Percentiles rank a stretch among this genome's conserved stretches.
Evolutionary conservation across 495 filamentous ascomycete genomes (phyloP).

Genomic region (Hypoxylon rickii): DNA sequence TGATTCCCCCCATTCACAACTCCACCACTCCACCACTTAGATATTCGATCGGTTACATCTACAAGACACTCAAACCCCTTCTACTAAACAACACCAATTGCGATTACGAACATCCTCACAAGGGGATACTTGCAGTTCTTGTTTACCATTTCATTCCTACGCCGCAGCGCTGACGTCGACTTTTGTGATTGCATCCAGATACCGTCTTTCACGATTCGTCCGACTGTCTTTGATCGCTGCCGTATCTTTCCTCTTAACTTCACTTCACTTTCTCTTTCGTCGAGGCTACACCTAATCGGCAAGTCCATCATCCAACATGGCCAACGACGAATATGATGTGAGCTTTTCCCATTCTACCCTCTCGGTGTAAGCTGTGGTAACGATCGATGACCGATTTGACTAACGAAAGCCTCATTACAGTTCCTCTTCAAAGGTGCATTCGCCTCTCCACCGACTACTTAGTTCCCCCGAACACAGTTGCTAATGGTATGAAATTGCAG

Average conservation of each 20-base stretch:
- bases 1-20: conserved; percentile 27
- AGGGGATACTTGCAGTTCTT: conserved; percentile 1
- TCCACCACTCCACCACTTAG: conserved; percentile 16
- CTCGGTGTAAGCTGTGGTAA: too few species aligned
- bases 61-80: conserved; percentile 30
- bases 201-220: conserved; percentile 26
- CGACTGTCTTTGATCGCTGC: conserved; percentile 22
- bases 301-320: conserved; percentile 65
- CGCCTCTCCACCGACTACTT: conserved; percentile 9
- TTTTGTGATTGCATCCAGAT: conserved; percentile 26
- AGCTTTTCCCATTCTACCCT: too few species aligned
- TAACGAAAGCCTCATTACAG: conserved; percentile 56
- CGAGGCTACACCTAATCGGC: conserved; percentile 7
- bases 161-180: conserved; percentile 19
- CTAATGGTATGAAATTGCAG: conserved; percentile 57
- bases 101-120: conserved; percentile 12
- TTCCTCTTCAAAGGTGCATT: conserved; percentile 97
- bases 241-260: conserved; percentile 2
- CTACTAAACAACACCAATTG: conserved; percentile 10
- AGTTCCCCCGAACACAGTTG: conserved; percentile 19
- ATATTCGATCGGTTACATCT: conserved; percentile 27
- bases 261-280: conserved; percentile 1
- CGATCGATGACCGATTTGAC: conserved; percentile 27
- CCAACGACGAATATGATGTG: conserved; percentile 99
- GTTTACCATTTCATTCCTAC: background rate